Evolutionary conservation across 805 yeast species (phyloP).

Genomic region (Suhomyces canberraensis): DNA sequence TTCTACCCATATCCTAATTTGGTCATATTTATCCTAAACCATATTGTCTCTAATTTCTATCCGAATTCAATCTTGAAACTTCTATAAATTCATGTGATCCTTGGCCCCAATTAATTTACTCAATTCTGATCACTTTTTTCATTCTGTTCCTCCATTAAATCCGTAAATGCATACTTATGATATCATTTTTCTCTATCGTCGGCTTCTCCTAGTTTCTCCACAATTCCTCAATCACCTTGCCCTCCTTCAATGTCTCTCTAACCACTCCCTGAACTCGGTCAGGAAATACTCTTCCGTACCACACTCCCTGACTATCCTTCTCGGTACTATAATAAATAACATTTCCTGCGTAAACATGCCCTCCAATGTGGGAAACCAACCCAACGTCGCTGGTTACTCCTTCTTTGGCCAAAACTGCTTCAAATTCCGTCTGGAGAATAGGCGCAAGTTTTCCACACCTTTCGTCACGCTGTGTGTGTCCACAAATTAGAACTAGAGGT

Average conservation of each 20-base stretch:
- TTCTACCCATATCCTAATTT: too few relatives aligned
- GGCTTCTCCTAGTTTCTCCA: slow-evolving; percentile 44
- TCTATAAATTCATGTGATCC: too few relatives aligned
- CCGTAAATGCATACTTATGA: too few relatives aligned
- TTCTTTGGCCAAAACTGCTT: slow-evolving; percentile 33
- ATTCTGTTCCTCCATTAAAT: too few relatives aligned
- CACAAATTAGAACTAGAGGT: slow-evolving; percentile 56
- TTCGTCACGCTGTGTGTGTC: slow-evolving; percentile 59
- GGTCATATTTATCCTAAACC: too few relatives aligned
- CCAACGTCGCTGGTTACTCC: slow-evolving; percentile 44
- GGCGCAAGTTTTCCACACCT: slow-evolving; percentile 73
- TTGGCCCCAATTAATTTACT: too few relatives aligned
- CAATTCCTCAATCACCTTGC: slow-evolving; percentile 52
- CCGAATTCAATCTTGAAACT: too few relatives aligned
- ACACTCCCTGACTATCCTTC: slow-evolving; percentile 39
- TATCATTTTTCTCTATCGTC: too few relatives aligned
- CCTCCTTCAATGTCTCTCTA: slow-evolving; percentile 47
- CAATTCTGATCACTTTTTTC: too few relatives aligned
- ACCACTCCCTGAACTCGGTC: slow-evolving; percentile 64
- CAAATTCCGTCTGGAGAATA: slow-evolving; percentile 49
- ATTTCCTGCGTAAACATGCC: slow-evolving; percentile 86
- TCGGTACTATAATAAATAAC: slow-evolving; percentile 50
- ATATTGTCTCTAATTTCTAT: too few relatives aligned
- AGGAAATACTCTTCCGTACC: slow-evolving; percentile 80
- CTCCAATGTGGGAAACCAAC: slow-evolving; percentile 73